A percentile compares a stretch with the other conserved stretches of the same genome.
These are phyloP conservation scores for Vicia faba DNA, from an alignment of 306 rosid species.

Conservation along the genomic window DNA sequence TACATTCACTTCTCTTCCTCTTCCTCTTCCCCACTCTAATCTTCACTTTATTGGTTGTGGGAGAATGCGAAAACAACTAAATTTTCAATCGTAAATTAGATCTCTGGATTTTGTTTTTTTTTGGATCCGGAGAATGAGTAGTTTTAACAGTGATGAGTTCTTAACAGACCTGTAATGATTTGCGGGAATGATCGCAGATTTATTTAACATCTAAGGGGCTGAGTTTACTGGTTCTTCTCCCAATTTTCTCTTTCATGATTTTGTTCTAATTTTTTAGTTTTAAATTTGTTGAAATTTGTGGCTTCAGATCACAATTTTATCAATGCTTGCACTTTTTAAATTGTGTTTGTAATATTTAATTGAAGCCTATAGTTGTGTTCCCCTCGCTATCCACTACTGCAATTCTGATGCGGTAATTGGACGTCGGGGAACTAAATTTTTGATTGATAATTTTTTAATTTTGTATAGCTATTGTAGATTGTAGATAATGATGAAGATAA, in stretches of 20 bases:
- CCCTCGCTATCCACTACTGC: conserved; percentile 77
- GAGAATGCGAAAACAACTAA: conserved; percentile 55
- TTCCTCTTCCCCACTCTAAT: too few species aligned
- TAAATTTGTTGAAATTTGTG: neutral
- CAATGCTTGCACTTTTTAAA: conserved; percentile 20
- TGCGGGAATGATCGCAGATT: conserved; percentile 78
- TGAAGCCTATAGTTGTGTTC: conserved; percentile 58
- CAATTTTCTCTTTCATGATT: neutral
- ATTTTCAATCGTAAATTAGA: neutral
- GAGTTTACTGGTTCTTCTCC: conserved; percentile 38
- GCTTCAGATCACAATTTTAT: conserved; percentile 29
- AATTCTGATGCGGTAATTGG: conserved; percentile 48
- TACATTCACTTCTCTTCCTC: too few species aligned
- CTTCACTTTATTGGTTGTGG: conserved; percentile 37
- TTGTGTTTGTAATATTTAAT: conserved; percentile 29
- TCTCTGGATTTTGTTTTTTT: too few species aligned
- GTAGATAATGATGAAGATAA: conserved; percentile 5
- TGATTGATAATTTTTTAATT: too few species aligned
- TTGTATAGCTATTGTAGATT: too few species aligned
- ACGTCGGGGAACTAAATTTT: conserved; percentile 80
- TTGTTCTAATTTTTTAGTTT: too few species aligned
- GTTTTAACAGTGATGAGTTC: conserved; percentile 65
- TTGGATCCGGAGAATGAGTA: neutral
- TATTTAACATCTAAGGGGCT: conserved; percentile 95
- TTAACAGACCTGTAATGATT: conserved; percentile 86